These are phyloP conservation scores for Debaryomyces subglobosus DNA, from an alignment of 1,139 yeast genomes.

Conservation along the genomic window DNA sequence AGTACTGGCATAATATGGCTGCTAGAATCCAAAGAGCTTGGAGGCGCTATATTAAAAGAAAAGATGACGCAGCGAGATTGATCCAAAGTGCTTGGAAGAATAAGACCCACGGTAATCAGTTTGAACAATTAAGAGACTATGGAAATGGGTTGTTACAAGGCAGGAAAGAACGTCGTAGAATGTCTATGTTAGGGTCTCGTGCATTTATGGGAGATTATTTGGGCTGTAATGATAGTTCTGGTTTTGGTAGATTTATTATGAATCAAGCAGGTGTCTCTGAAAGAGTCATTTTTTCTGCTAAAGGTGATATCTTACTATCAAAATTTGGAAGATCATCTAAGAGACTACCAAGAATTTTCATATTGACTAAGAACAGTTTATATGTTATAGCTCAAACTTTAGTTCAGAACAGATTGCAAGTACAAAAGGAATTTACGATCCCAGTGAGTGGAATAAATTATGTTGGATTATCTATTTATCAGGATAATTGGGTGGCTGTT, in stretches of 20 bases:
- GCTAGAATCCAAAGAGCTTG: slow-evolving; percentile 97
- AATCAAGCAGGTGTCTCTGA: slow-evolving; percentile 73
- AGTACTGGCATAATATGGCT: slow-evolving; percentile 98
- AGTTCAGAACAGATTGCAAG: slow-evolving; percentile 71
- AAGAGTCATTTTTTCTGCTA: slow-evolving; percentile 71
- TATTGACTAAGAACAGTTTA: slow-evolving; percentile 64
- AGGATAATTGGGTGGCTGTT: slow-evolving; percentile 94
- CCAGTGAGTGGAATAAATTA: slow-evolving; percentile 63
- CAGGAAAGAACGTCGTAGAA: slow-evolving; percentile 86
- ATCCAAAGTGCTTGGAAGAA: slow-evolving; percentile 88
- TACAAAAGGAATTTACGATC: slow-evolving; percentile 65
- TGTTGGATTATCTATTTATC: slow-evolving; percentile 70
- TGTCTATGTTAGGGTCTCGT: slow-evolving; percentile 86
- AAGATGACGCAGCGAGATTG: slow-evolving; percentile 83
- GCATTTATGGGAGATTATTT: slow-evolving; percentile 95
- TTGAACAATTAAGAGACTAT: slow-evolving; percentile 79
- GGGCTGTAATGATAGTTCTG: slow-evolving; percentile 74
- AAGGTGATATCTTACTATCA: slow-evolving; percentile 79
- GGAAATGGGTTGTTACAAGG: slow-evolving; percentile 73
- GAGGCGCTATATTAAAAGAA: slow-evolving; percentile 79
- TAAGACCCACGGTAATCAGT: slow-evolving; percentile 78
- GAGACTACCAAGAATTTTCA: slow-evolving; percentile 70
- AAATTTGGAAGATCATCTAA: slow-evolving; percentile 93
- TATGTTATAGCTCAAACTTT: slow-evolving; percentile 74
- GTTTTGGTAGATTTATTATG: slow-evolving; percentile 70